Evolutionary conservation across 2,329 filamentous ascomycete genomes (phyloP).

Genomic region (Fusarium foetens): DNA sequence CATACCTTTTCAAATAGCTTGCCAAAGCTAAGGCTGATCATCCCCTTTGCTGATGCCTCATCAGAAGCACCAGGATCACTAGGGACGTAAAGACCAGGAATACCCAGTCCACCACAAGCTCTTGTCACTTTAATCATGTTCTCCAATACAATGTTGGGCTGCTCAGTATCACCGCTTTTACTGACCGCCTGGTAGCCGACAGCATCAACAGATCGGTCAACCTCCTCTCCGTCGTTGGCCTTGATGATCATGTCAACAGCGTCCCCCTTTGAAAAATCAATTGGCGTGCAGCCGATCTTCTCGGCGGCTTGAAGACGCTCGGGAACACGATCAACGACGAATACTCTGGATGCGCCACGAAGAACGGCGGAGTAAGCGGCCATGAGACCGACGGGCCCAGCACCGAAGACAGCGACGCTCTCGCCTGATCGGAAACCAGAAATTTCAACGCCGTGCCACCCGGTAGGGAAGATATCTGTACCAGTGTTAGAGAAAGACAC

Average conservation of each 20-base stretch:
- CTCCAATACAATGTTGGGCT: slow-evolving; percentile 71
- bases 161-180: slow-evolving; percentile 65
- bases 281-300: slow-evolving; percentile 69
- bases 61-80: slow-evolving; percentile 71
- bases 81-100: slow-evolving; percentile 63
- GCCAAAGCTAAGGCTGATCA: slow-evolving; percentile 72
- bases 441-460: slow-evolving; percentile 67
- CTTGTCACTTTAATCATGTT: slow-evolving; percentile 71
- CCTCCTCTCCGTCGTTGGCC: slow-evolving; percentile 68
- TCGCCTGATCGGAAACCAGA: slow-evolving; percentile 70
- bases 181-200: slow-evolving; percentile 73
- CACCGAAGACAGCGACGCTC: slow-evolving; percentile 71
- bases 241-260: slow-evolving; percentile 69
- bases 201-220: slow-evolving; percentile 72
- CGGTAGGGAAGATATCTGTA: slow-evolving; percentile 50
- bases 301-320: slow-evolving; percentile 68
- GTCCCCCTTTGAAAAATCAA: slow-evolving; percentile 70
- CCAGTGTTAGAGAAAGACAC: slow-evolving; percentile 44
- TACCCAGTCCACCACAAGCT: slow-evolving; percentile 69
- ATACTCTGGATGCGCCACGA: slow-evolving; percentile 69
- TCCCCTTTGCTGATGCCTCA: slow-evolving; percentile 67
- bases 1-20: slow-evolving; percentile 73
- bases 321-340: slow-evolving; percentile 70
- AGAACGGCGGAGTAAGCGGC: slow-evolving; percentile 71
- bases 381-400: slow-evolving; percentile 73